Conservation (phyloP, 2,329 filamentous ascomycete species). For the Colletotrichum noveboracense region DNA sequence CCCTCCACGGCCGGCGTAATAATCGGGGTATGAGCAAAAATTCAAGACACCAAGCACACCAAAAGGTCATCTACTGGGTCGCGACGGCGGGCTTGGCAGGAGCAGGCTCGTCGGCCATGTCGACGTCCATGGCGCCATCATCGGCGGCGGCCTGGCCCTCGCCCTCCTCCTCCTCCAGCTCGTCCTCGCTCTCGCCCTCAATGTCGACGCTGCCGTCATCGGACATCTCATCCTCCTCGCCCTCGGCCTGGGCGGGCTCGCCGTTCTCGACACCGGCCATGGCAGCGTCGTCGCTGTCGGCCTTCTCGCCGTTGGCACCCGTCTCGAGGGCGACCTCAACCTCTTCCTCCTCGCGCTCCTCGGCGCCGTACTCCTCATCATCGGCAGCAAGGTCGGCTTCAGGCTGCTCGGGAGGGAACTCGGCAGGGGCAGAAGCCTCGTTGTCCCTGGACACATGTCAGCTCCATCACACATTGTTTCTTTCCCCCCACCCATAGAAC, state of each 20-base stretch:
- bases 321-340: slow-evolving; percentile 57
- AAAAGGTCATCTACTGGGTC: slow-evolving; percentile 17
- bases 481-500: slow-evolving; percentile 30
- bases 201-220: slow-evolving; percentile 82
- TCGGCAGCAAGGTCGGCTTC: slow-evolving; percentile 89
- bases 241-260: slow-evolving; percentile 54
- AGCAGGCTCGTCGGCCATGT: slow-evolving; percentile 41
- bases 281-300: slow-evolving; percentile 69
- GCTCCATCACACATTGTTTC: background rate
- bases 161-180: slow-evolving; percentile 68
- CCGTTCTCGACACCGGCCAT: slow-evolving; percentile 74
- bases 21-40: slow-evolving; percentile 21
- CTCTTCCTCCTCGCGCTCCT: slow-evolving; percentile 78
- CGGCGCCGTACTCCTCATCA: slow-evolving; percentile 88
- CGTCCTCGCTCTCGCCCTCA: slow-evolving; percentile 77
- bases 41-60: slow-evolving; percentile 16
- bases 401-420: slow-evolving; percentile 96
- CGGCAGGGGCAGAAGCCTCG: slow-evolving; percentile 93
- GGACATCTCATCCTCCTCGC: slow-evolving; percentile 70
- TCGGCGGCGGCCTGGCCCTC: slow-evolving; percentile 40
- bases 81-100: slow-evolving; percentile 35
- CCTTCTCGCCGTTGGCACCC: slow-evolving; percentile 44
- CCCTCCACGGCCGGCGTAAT: slow-evolving; percentile 1
- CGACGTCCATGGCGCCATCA: slow-evolving; percentile 57
- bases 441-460: slow-evolving; percentile 73